Evolutionary conservation across 176 grass and related monocot species (phyloP).

Genomic region (Themeda triandra): DNA sequence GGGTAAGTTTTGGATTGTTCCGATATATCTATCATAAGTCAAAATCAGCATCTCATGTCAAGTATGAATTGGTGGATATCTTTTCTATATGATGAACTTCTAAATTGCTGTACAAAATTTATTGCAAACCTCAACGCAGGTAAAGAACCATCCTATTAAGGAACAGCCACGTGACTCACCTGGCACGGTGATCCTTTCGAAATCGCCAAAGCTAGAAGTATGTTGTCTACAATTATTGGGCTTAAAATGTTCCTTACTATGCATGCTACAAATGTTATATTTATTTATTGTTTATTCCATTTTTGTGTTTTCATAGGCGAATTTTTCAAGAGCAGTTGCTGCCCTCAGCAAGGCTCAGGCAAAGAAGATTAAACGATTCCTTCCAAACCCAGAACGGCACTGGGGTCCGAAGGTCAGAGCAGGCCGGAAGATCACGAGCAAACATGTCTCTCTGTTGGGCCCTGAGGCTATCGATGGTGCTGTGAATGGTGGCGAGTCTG

Average conservation of each 20-base stretch:
- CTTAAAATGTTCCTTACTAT: neutral
- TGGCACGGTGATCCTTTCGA: conserved; percentile 71
- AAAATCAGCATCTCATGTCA: neutral
- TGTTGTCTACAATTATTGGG: neutral
- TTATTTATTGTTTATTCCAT: neutral
- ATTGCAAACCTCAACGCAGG: conserved; percentile 30
- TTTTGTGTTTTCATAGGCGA: conserved; percentile 44
- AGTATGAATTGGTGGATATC: no score
- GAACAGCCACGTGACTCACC: conserved; percentile 56
- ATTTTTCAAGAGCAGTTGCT: conserved; percentile 72
- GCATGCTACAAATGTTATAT: neutral
- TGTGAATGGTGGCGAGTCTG: conserved; percentile 24
- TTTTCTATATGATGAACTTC: neutral
- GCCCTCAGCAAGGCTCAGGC: conserved; percentile 81
- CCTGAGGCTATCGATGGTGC: conserved; percentile 35
- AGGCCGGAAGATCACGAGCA: conserved; percentile 87
- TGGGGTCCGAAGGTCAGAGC: conserved; percentile 93
- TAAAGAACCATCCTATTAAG: conserved; percentile 96
- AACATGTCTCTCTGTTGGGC: conserved; percentile 77
- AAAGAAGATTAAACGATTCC: conserved; percentile 79
- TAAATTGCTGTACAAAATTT: neutral
- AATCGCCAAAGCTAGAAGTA: conserved; percentile 74
- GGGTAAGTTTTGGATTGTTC: conserved; percentile 49
- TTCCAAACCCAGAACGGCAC: conserved; percentile 86
- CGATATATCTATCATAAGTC: no score